These are phyloP conservation scores for Leishmania martiniquensis DNA, from an alignment of 208 protist genomes.

Conservation along the genomic window DNA sequence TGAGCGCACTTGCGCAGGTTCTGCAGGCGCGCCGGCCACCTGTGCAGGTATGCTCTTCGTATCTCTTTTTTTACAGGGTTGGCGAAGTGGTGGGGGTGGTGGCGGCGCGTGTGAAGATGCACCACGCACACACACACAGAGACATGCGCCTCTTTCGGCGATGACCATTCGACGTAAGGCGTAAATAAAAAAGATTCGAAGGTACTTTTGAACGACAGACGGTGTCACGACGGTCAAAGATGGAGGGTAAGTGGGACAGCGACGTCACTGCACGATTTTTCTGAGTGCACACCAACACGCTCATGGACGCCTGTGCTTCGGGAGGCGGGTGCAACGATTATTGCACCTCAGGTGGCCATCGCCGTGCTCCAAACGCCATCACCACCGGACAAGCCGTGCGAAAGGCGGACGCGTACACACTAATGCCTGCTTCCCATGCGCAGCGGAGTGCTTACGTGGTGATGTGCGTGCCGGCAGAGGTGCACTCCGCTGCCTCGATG, in stretches of 20 bases:
- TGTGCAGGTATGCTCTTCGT: too few relatives aligned
- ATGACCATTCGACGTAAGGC: neutral
- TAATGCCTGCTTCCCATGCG: neutral
- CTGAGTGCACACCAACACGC: neutral
- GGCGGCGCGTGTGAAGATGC: neutral
- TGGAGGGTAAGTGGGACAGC: neutral
- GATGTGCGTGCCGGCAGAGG: neutral
- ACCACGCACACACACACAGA: neutral
- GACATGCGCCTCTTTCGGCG: too few relatives aligned
- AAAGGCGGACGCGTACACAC: neutral
- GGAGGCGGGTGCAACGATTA: neutral
- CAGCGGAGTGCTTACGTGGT: neutral
- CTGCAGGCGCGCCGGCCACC: too few relatives aligned
- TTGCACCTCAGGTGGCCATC: neutral
- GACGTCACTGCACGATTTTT: too few relatives aligned
- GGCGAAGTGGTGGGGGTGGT: too few relatives aligned
- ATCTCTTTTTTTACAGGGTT: too few relatives aligned
- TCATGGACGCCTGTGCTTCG: neutral
- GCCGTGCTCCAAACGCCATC: neutral
- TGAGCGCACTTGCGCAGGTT: too few relatives aligned
- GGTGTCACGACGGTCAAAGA: neutral
- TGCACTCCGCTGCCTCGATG: constrained; percentile 8
- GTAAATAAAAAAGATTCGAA: neutral
- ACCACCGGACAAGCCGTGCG: neutral
- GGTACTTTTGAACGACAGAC: neutral